Evolutionary conservation across 345 rosid species (phyloP), one percentile per base, ranked within the genome.

Genomic region (Bretschneidera sinensis): DNA sequence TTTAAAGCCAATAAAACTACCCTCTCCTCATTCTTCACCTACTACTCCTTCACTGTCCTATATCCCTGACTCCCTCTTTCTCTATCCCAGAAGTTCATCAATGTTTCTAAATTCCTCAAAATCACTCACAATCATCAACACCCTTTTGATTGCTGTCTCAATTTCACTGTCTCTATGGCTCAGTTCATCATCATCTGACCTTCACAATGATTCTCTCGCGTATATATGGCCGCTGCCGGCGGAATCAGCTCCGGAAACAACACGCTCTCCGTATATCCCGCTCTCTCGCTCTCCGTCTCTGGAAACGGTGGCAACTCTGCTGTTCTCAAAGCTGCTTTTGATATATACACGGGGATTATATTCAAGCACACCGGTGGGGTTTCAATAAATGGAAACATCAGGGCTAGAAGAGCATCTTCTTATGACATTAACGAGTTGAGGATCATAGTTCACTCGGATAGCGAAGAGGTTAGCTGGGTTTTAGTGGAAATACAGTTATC

Each of bases 141-240:
- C 16, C 45, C 45, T 48, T 48, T 20, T 48, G 22, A 48, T 48
- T 11, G 22, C 21, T 2, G 6, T 59, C 65, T 18, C 66, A 17
- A 6, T 62, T 59, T 22, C 54, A 21, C 63, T 65, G 54, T 74
- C 64, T 50, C 23, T 55, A 19, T 60, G 66, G 57, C 48, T 63
- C 16, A 39, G 60, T 60, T 20, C 57, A 1, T 34, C 53, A 9
- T 65, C 70, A 0, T 48, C 62, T 45, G 28, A 51, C 13, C 8
- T 54, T 15, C 57, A 24, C 66, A 53, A 48, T 19, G 74, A 68
- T 43, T 73, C 85, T 19, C 79, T 64, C 62, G 67, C 89, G 1
- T 86, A 76, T 68, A 39, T 86, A 62, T 88, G 92, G 99, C 97
- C 97, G 9, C 74, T 90, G 11, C 97, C 97, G n/a, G 75, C 81